A percentile compares a stretch with the other conserved stretches of the same genome.
These are phyloP conservation scores for Triangularia setosa DNA, from an alignment of 2,329 filamentous ascomycete genomes.

Conservation along the genomic window DNA sequence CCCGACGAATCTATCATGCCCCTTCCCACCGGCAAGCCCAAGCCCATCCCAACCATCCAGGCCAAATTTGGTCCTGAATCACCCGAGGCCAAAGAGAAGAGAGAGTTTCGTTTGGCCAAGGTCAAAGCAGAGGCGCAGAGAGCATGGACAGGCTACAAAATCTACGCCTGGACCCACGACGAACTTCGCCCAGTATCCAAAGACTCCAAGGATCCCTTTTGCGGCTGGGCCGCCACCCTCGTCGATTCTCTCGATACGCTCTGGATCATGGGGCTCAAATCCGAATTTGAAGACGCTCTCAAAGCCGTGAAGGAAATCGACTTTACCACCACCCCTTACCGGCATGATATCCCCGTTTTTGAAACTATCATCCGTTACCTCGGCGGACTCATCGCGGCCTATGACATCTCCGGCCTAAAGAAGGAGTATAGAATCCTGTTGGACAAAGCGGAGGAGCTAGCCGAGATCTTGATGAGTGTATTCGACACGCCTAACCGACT, in stretches of 20 bases:
- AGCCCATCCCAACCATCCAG: slow-evolving; percentile 73
- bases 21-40: slow-evolving; percentile 69
- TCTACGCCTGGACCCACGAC: slow-evolving; percentile 79
- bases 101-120: slow-evolving; percentile 58
- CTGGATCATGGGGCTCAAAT: slow-evolving; percentile 77
- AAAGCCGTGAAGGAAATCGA: slow-evolving; percentile 69
- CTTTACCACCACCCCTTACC: slow-evolving; percentile 65
- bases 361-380: slow-evolving; percentile 91
- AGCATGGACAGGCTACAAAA: slow-evolving; percentile 79
- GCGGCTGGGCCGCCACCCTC: slow-evolving; percentile 84
- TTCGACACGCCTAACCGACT: slow-evolving; percentile 95
- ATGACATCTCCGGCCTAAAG: slow-evolving; percentile 68
- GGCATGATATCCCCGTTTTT: slow-evolving; percentile 77
- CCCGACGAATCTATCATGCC: slow-evolving; percentile 64
- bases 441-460: slow-evolving; percentile 74
- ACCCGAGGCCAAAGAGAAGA: slow-evolving; percentile 53
- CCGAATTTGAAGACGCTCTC: slow-evolving; percentile 77
- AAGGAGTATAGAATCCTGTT: slow-evolving; percentile 63
- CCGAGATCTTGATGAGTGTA: slow-evolving; percentile 72
- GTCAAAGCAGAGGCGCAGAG: slow-evolving; percentile 73
- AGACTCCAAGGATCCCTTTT: slow-evolving; percentile 72
- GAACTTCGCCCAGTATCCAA: slow-evolving; percentile 74
- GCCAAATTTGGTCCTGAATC: slow-evolving; percentile 66
- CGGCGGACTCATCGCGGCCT: slow-evolving; percentile 79
- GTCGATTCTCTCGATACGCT: slow-evolving; percentile 80